Conservation (phyloP, 148 eudicot genomes). For the Mesembryanthemum crystallinum region DNA sequence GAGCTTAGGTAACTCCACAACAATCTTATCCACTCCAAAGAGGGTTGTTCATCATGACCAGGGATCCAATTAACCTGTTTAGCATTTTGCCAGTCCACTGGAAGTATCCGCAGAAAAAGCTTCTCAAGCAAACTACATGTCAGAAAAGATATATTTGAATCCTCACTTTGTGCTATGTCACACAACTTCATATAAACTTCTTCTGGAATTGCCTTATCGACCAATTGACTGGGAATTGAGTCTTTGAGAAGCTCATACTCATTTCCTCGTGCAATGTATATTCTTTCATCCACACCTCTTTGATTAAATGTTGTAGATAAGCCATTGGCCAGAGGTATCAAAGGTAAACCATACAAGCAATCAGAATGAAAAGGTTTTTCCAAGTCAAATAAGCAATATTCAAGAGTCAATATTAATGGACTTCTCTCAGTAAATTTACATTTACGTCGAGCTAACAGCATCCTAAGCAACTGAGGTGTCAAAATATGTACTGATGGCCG, state of each 20-base stretch:
- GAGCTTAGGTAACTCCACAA: conserved; percentile 76
- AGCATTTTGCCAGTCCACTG: conserved; percentile 83
- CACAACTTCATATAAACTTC: conserved; percentile 65
- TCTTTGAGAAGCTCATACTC: conserved; percentile 84
- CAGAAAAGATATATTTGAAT: conserved; percentile 71
- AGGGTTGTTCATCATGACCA: conserved; percentile 70
- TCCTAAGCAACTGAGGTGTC: conserved; percentile 82
- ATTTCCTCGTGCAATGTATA: conserved; percentile 65
- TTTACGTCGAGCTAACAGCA: conserved; percentile 68
- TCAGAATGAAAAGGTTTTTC: conserved; percentile 49
- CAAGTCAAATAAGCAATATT: conserved; percentile 84
- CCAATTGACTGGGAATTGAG: conserved; percentile 72
- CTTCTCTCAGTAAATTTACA: conserved; percentile 69
- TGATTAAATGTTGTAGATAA: conserved; percentile 67
- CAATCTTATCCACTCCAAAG: conserved; percentile 78
- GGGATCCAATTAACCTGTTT: conserved; percentile 83
- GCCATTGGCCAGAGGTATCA: conserved; percentile 89
- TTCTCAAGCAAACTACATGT: conserved; percentile 80
- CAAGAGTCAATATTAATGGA: conserved; percentile 74
- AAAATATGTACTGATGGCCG: conserved; percentile 81
- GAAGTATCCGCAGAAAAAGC: conserved; percentile 69
- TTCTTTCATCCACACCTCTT: conserved; percentile 66
- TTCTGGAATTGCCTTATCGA: conserved; percentile 65
- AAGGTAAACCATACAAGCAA: conserved; percentile 71
- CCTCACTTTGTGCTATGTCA: conserved; percentile 68